phyloP scores from a whole-genome alignment of 2,329 filamentous ascomycete species.

The Neonectria ditissima region DNA sequence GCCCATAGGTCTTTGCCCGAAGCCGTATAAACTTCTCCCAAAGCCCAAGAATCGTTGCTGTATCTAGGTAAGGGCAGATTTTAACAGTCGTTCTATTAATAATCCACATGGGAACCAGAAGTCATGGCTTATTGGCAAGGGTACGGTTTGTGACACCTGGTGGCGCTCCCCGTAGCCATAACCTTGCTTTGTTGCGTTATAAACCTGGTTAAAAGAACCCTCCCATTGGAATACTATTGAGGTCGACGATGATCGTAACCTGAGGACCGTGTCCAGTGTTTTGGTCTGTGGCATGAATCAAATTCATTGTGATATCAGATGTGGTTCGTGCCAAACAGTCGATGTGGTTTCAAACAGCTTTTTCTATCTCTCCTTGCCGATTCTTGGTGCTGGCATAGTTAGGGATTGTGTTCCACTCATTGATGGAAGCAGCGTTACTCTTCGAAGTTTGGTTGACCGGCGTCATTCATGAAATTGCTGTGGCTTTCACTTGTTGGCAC shows the following conservation, averaged over 20 bases:
- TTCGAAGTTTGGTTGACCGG: conserved; percentile 3
- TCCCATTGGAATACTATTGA: not conserved
- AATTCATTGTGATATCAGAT: not conserved
- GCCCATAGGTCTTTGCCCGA: not conserved
- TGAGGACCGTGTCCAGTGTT: conserved; percentile 5
- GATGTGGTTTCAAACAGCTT: not conserved
- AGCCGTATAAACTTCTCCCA: not conserved
- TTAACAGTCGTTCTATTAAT: conserved; percentile 2
- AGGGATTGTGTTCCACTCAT: not conserved
- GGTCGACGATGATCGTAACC: not conserved
- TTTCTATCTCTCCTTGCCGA: not conserved
- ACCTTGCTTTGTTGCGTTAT: conserved; percentile 2
- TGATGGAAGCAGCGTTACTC: conserved; percentile 11
- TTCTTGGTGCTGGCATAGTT: not conserved
- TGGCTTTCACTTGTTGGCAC: no score
- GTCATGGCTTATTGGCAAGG: not conserved
- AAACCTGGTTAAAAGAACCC: not conserved
- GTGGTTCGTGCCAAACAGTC: not conserved
- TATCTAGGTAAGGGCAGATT: conserved; percentile 1
- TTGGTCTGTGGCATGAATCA: no score
- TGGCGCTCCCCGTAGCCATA: not conserved
- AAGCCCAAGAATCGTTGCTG: not conserved
- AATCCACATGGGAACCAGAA: not conserved
- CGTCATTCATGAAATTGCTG: not conserved
- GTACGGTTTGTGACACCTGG: not conserved